These are phyloP conservation scores for Tephrocybe rancida DNA, from an alignment of 768 basidiomycete genomes.

Conservation along the genomic window DNA sequence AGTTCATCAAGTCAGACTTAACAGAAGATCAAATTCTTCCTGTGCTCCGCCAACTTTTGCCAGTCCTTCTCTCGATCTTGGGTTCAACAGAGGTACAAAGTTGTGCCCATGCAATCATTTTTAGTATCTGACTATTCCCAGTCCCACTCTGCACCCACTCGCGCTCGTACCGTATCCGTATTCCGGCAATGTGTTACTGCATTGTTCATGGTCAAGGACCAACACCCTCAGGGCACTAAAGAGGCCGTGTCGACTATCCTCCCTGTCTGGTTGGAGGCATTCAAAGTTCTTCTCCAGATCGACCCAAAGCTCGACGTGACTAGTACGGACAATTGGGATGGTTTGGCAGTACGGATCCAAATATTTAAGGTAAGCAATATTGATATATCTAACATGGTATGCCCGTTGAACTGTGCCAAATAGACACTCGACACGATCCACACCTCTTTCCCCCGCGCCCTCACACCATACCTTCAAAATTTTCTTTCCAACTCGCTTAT, in stretches of 20 bases:
- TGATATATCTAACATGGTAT: background rate
- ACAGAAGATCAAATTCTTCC: slow-evolving; percentile 95
- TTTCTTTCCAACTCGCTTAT: slow-evolving; percentile 59
- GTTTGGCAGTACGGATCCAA: slow-evolving; percentile 76
- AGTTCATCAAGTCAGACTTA: slow-evolving; percentile 91
- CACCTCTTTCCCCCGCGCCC: slow-evolving; percentile 76
- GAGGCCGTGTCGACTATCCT: slow-evolving; percentile 80
- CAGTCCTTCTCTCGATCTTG: slow-evolving; percentile 80
- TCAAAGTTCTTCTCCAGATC: slow-evolving; percentile 71
- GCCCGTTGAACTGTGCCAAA: background rate
- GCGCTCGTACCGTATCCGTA: slow-evolving; percentile 83
- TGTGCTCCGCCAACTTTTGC: slow-evolving; percentile 85
- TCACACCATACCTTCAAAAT: slow-evolving; percentile 63
- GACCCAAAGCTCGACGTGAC: slow-evolving; percentile 67
- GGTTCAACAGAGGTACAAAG: slow-evolving; percentile 68
- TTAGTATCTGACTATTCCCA: slow-evolving; percentile 21
- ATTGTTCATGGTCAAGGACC: slow-evolving; percentile 93
- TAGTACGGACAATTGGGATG: slow-evolving; percentile 74
- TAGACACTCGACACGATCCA: slow-evolving; percentile 83
- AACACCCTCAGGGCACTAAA: slow-evolving; percentile 85
- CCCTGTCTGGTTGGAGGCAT: slow-evolving; percentile 91
- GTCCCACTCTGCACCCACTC: slow-evolving; percentile 78
- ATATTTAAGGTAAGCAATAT: slow-evolving; percentile 70
- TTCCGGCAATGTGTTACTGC: slow-evolving; percentile 90
- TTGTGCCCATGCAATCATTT: background rate